Base-by-base conservation (phyloP, 2,329 filamentous ascomycete species). In the Fusarium sterilihyphosum region DNA sequence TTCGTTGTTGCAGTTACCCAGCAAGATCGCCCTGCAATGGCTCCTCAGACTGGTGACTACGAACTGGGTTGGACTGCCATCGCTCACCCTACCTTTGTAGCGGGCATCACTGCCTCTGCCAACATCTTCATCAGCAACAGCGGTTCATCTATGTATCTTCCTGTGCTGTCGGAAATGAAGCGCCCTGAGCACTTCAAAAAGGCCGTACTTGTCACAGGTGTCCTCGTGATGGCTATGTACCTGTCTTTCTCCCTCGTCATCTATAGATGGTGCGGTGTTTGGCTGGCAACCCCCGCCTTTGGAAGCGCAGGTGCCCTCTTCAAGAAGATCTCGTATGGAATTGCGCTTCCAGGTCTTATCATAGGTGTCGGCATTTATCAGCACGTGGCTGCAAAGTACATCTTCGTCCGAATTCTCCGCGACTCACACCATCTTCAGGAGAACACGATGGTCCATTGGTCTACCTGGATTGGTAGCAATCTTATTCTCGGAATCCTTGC, bases 91-190 rank as follows among this genome's bases (percentile, higher is more conserved):
- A 61, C 58, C 1, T 61, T 61, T 20, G 37, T 61, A 14, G 58
- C 46, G 0, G 58, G 58, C 6, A 61, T 61, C 13, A 61, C 58
- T 10, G 58, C 58, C 1, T 54, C 58, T 22, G 58, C 58, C 22
- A 61, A 61, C 9, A 61, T 61, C 8, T 90, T 91, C 77, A 85
- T 88, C 52, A 87, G 86, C 7, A 85, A 83, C 6, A 85, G 87
- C 1, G 88, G 86, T 11, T 73, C 74, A 22, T 73, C 70, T 16
- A 69, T 77, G 60, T 78, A 71, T 52, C 61, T 78, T 1, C n/a
- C 89, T 86, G 7, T 85, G 83, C 89, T 90, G 63, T 86, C 85
- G 1, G 89, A 91, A 80, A 91, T 91, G 73, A 52, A 24, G n/a
- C 58, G 29, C 12, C 58, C 58, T 5, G 58, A 61, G 22, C 58